Conservation (phyloP, 257 asterid species). For the Lantana camara region DNA sequence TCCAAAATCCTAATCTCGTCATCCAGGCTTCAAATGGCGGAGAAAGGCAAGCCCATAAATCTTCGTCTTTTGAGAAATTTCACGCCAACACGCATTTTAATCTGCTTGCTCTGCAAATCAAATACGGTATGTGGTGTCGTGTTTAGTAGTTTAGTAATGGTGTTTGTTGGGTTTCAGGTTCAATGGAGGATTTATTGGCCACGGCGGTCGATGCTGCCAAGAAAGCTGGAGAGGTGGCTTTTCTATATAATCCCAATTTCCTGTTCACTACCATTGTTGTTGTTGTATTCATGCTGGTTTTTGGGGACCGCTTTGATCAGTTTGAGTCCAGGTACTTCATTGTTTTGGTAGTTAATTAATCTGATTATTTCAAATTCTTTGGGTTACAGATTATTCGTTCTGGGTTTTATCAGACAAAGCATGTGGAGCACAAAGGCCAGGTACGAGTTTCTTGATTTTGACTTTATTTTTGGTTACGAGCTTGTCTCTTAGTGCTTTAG, state of each 20-base stretch:
- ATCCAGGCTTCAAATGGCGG: conserved; percentile 50
- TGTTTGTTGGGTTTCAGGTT: conserved; percentile 33
- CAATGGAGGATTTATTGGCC: conserved; percentile 57
- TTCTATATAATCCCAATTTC: not conserved
- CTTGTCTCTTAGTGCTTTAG: not conserved
- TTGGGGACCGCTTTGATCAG: not conserved
- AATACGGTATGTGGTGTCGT: not conserved
- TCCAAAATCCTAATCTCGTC: conserved; percentile 9
- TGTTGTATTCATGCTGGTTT: conserved; percentile 5
- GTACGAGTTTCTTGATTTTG: conserved; percentile 34
- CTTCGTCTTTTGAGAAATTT: not conserved
- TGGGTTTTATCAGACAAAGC: conserved; percentile 69
- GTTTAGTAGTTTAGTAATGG: not conserved
- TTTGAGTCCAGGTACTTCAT: conserved; percentile 12
- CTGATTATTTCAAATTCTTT: conserved; percentile 13
- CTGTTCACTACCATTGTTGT: not conserved
- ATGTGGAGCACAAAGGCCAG: conserved; percentile 84
- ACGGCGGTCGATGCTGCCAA: conserved; percentile 72
- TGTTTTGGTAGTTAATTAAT: conserved; percentile 13
- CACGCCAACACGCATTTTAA: not conserved
- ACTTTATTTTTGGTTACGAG: not conserved
- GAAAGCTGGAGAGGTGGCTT: conserved; percentile 71
- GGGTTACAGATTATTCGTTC: conserved; percentile 62
- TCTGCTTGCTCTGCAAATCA: conserved; percentile 2
- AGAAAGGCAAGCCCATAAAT: conserved; percentile 42